phyloP scores from a whole-genome alignment of 2,329 filamentous ascomycete genomes.

The Stenocarpella maydis region DNA sequence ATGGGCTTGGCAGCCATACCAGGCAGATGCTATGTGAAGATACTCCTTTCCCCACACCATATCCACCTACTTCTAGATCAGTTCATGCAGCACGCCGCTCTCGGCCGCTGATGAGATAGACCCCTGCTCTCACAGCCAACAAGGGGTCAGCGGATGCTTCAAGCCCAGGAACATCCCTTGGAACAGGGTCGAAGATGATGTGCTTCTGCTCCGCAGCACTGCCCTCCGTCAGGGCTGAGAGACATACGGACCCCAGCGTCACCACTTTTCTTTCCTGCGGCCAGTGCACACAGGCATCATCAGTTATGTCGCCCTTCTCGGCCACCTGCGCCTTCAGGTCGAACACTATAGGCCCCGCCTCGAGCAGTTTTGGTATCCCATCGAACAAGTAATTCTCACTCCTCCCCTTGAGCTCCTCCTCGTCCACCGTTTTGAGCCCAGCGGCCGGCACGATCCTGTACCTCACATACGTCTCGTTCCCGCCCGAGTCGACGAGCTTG shows the following conservation, averaged over 20 bases:
- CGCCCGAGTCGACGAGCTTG: conserved; percentile 50
- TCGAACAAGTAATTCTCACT: conserved; percentile 56
- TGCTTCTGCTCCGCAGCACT: conserved; percentile 56
- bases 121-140: conserved; percentile 61
- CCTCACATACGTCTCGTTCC: conserved; percentile 54
- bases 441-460: conserved; percentile 58
- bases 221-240: conserved; percentile 51
- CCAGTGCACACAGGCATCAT: conserved; percentile 51
- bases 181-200: conserved; percentile 66
- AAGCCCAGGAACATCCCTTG: conserved; percentile 58
- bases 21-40: too few relatives aligned
- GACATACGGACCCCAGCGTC: conserved; percentile 56
- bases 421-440: conserved; percentile 50
- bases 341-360: conserved; percentile 50
- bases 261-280: conserved; percentile 58
- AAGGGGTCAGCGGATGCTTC: conserved; percentile 63
- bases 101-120: conserved; percentile 64
- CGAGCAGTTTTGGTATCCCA: conserved; percentile 52
- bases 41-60: neutral
- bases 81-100: conserved; percentile 56
- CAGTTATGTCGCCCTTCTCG: conserved; percentile 40
- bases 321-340: conserved; percentile 58
- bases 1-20: too few relatives aligned
- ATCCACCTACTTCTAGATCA: neutral
- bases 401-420: conserved; percentile 48